Evolutionary conservation across 1,139 yeast species (phyloP).

Genomic region (Hemisphaericaspora xylofermentans): DNA sequence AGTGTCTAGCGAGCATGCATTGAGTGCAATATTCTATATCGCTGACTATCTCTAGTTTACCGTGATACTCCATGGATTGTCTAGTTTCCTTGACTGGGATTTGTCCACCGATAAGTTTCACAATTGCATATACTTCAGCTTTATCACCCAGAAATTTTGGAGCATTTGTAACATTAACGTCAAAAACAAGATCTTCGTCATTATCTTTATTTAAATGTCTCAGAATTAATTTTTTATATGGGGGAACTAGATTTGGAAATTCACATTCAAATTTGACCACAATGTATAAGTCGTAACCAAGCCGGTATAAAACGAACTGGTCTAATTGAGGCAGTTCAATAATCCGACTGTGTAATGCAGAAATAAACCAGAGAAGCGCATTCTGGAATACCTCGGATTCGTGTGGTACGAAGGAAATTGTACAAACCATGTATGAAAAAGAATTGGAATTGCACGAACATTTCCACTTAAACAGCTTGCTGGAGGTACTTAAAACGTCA

Average conservation of each 20-base stretch:
- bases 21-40: neutral
- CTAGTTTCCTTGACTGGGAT: neutral
- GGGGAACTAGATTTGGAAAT: neutral
- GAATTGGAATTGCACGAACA: too few relatives aligned
- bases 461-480: too few relatives aligned
- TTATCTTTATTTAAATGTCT: neutral
- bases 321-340: too few relatives aligned
- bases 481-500: too few relatives aligned
- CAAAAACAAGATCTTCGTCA: neutral
- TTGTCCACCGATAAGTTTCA: neutral
- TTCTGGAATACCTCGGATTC: too few relatives aligned
- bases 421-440: too few relatives aligned
- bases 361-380: too few relatives aligned
- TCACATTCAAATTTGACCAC: neutral
- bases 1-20: neutral
- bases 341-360: too few relatives aligned
- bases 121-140: constrained; percentile 1
- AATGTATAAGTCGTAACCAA: neutral
- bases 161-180: neutral
- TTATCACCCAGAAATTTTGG: neutral
- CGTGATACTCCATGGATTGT: neutral
- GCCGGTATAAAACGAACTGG: too few relatives aligned
- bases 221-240: neutral
- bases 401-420: too few relatives aligned
- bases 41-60: neutral